These are phyloP conservation scores for Fomitiporia mediterranea DNA, from an alignment of 1,284 basidiomycete species.

Conservation along the genomic window DNA sequence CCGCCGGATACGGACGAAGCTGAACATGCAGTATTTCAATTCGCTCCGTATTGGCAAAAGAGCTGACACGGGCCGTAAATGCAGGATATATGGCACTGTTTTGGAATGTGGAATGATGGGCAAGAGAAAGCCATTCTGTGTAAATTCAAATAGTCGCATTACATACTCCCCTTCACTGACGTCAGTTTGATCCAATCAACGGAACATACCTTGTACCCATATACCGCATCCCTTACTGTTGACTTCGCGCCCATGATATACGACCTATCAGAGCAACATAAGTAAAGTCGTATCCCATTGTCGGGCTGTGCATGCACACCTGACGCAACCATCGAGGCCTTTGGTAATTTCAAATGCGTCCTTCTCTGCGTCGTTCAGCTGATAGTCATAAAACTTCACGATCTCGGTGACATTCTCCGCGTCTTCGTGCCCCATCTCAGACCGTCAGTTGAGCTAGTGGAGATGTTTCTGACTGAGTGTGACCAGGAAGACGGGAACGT, in stretches of 20 bases:
- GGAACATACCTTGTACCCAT: slow-evolving; percentile 13
- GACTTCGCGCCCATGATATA: slow-evolving; percentile 8
- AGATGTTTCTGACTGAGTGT: too few relatives aligned
- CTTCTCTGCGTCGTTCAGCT: slow-evolving; percentile 12
- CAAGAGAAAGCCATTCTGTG: slow-evolving; percentile 16
- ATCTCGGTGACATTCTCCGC: slow-evolving; percentile 7
- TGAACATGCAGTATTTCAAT: slow-evolving; percentile 12
- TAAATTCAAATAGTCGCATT: background rate
- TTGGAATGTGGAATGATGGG: slow-evolving; percentile 18
- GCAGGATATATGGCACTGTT: slow-evolving; percentile 12
- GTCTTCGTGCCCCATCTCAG: background rate
- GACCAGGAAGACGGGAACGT: too few relatives aligned
- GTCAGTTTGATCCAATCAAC: too few relatives aligned
- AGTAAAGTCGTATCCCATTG: too few relatives aligned
- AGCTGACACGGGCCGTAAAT: slow-evolving; percentile 6
- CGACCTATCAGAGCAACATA: too few relatives aligned
- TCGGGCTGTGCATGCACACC: background rate
- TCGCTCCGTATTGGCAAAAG: slow-evolving; percentile 9
- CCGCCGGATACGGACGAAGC: slow-evolving; percentile 9
- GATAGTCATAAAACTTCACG: slow-evolving; percentile 5
- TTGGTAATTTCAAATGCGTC: slow-evolving; percentile 6
- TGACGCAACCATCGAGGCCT: slow-evolving; percentile 17
- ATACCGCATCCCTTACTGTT: background rate
- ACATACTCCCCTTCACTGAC: too few relatives aligned
- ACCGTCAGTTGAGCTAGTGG: too few relatives aligned